Conservation (phyloP, 2,329 filamentous ascomycete species). For the Claviceps cyperi region DNA sequence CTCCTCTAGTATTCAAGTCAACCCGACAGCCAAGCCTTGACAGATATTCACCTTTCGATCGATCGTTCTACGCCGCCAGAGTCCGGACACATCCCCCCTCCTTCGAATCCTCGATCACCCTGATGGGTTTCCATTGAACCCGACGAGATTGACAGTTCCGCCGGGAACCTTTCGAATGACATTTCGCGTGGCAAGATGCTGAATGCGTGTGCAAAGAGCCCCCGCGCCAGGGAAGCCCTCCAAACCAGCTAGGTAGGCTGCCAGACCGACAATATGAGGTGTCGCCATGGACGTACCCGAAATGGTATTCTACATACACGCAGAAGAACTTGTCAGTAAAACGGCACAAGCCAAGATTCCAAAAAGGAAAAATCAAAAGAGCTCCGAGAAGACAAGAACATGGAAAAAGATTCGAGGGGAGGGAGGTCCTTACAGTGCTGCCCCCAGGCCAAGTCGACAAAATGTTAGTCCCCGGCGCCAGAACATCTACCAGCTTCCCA, state of each 20-base stretch:
- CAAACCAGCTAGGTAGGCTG: conserved; percentile 30
- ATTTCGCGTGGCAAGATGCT: conserved; percentile 1
- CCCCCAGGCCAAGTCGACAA: conserved; percentile 32
- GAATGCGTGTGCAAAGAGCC: conserved; percentile 9
- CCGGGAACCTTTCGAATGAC: conserved; percentile 14
- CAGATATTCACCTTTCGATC: too few species aligned
- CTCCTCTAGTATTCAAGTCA: too few species aligned
- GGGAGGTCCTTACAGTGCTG: conserved; percentile 11
- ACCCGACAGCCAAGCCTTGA: too few species aligned
- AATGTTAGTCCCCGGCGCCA: conserved; percentile 33
- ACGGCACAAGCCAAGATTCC: too few species aligned
- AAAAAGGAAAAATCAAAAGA: background rate
- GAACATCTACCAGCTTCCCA: conserved; percentile 33
- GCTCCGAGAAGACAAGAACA: background rate
- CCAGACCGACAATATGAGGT: conserved; percentile 28
- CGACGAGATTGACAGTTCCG: conserved; percentile 11
- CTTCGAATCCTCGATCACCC: background rate
- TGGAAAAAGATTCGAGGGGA: background rate
- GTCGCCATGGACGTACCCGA: conserved; percentile 30
- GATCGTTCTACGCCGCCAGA: too few species aligned
- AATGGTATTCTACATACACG: conserved; percentile 19
- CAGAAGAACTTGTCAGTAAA: too few species aligned
- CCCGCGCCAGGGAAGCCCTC: conserved; percentile 11
- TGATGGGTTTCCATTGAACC: conserved; percentile 10
- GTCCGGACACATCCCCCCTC: background rate